Percentiles rank a stretch among this genome's conserved stretches.
phyloP scores from a whole-genome alignment of 257 asterid species.

The Solanum corneliomulleri region DNA sequence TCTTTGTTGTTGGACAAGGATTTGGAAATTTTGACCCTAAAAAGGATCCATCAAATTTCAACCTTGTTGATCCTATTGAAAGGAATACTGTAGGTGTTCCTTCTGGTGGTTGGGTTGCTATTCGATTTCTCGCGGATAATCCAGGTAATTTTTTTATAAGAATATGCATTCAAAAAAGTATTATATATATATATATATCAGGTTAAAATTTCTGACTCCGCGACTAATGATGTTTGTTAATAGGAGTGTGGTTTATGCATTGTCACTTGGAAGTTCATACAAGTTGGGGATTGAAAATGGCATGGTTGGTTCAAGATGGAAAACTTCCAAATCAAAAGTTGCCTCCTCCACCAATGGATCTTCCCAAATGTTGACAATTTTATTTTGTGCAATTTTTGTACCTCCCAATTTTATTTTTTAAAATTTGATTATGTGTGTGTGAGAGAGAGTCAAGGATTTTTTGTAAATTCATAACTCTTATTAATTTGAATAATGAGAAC shows the following conservation, averaged over 20 bases:
- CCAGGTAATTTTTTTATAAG: slow-evolving; percentile 32
- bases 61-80: slow-evolving; percentile 50
- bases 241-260: neutral
- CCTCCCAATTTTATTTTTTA: no score
- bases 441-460: neutral
- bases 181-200: neutral
- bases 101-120: slow-evolving; percentile 62
- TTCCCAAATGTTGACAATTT: slow-evolving; percentile 35
- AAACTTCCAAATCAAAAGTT: slow-evolving; percentile 41
- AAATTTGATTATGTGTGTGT: neutral
- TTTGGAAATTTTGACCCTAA: slow-evolving; percentile 36
- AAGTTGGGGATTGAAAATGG: slow-evolving; percentile 33
- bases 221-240: neutral
- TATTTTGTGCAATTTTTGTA: neutral
- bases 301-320: slow-evolving; percentile 58
- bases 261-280: neutral
- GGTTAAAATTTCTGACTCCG: neutral
- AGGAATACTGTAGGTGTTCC: slow-evolving; percentile 63
- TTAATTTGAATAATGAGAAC: neutral
- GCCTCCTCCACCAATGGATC: slow-evolving; percentile 53
- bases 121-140: slow-evolving; percentile 50
- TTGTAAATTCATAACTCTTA: neutral
- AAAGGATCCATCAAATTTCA: slow-evolving; percentile 37
- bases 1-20: slow-evolving; percentile 61
- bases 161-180: neutral